A percentile compares a stretch with the other conserved stretches of the same genome.
phyloP scores from a whole-genome alignment of 129 eudicot species.

The Saposhnikovia divaricata region DNA sequence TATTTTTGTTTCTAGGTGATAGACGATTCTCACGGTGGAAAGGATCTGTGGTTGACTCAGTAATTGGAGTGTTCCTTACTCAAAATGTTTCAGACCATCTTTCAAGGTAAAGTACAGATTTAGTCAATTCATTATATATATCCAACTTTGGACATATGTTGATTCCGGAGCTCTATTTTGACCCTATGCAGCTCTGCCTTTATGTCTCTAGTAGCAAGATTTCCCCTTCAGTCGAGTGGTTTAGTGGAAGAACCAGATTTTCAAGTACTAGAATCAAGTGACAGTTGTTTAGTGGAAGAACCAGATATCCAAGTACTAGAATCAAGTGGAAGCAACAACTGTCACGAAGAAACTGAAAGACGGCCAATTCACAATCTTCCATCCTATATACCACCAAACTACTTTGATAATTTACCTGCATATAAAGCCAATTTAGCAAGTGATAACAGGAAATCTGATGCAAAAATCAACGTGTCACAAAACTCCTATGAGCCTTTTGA shows the following conservation, averaged over 20 bases:
- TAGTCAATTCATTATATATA: neutral
- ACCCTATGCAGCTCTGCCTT: conserved; percentile 75
- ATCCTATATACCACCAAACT: conserved; percentile 22
- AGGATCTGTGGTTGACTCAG: conserved; percentile 93
- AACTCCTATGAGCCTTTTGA: conserved; percentile 35
- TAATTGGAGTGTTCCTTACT: conserved; percentile 85
- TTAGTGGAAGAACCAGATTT: conserved; percentile 38
- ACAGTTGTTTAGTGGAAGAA: conserved; percentile 29
- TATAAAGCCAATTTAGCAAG: conserved; percentile 14
- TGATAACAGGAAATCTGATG: conserved; percentile 25
- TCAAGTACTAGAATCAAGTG: conserved; percentile 35
- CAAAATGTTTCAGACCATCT: conserved; percentile 92
- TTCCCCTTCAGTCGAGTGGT: conserved; percentile 30
- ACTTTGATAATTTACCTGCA: conserved; percentile 11
- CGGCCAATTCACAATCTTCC: conserved; percentile 21
- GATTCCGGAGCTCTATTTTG: conserved; percentile 8
- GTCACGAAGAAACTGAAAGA: conserved; percentile 19
- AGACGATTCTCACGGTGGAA: conserved; percentile 87
- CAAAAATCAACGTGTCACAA: conserved; percentile 35
- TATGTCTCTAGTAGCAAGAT: conserved; percentile 76
- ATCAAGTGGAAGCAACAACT: conserved; percentile 27
- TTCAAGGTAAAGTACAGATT: conserved; percentile 49
- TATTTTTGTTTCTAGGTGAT: conserved; percentile 40
- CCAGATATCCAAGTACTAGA: conserved; percentile 29
- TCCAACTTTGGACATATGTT: neutral